Percentiles rank a stretch among this genome's conserved stretches.
Conservation (phyloP, 1,284 basidiomycete genomes). For the Marasmius sp. region DNA sequence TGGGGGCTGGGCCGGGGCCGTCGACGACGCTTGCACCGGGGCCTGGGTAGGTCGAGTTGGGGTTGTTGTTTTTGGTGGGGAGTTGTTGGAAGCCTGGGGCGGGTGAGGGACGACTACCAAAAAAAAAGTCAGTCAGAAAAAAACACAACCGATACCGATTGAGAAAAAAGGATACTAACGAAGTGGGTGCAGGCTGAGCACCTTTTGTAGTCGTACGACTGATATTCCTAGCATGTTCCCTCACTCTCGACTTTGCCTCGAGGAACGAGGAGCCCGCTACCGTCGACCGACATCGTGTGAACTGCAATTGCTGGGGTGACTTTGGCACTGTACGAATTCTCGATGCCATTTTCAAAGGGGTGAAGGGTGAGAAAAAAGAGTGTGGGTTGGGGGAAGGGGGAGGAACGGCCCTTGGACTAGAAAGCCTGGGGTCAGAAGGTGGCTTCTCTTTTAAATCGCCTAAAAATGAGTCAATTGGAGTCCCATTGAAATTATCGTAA, state of each 20-base stretch:
- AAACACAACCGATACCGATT: conserved; percentile 5
- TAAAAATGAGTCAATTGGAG: too few species aligned
- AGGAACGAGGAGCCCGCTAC: conserved; percentile 49
- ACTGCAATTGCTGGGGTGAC: conserved; percentile 35
- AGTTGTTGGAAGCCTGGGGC: conserved; percentile 68
- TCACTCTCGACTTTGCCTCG: conserved; percentile 72
- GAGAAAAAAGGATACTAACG: conserved; percentile 46
- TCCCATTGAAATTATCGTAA: too few species aligned
- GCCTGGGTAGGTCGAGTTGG: conserved; percentile 31
- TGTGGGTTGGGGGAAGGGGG: not conserved
- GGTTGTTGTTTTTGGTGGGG: conserved; percentile 51
- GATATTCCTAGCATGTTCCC: conserved; percentile 65
- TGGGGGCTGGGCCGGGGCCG: conserved; percentile 47
- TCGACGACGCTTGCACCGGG: conserved; percentile 22
- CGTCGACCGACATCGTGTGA: conserved; percentile 57
- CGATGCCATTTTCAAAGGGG: conserved; percentile 22
- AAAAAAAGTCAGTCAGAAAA: too few species aligned
- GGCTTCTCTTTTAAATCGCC: too few species aligned
- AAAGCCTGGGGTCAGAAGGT: too few species aligned
- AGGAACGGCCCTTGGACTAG: too few species aligned
- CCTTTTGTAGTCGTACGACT: conserved; percentile 62
- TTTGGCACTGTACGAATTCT: conserved; percentile 50
- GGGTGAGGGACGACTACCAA: conserved; percentile 64
- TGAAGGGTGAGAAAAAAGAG: not conserved
- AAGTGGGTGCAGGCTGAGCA: conserved; percentile 57